Conservation (phyloP, 371 early-diverging fungal species). For the Dinochytrium kinnereticum region DNA sequence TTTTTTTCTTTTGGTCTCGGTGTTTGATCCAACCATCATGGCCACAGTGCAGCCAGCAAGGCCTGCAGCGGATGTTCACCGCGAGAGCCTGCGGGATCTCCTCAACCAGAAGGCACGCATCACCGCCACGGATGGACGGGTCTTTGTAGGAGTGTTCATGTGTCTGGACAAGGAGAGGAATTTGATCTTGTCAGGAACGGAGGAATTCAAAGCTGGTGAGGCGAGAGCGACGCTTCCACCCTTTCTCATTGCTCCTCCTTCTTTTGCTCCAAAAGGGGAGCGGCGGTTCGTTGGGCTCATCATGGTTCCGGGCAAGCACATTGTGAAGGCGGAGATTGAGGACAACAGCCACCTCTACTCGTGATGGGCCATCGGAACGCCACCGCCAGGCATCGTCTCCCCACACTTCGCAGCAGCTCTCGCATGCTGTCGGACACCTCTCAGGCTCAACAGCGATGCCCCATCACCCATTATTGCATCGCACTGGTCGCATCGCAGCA, state of each 20-base stretch:
- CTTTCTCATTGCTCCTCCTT: too few species aligned
- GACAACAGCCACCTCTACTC: conserved; percentile 16
- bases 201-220: conserved; percentile 71
- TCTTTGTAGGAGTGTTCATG: conserved; percentile 78
- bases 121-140: conserved; percentile 74
- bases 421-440: too few species aligned
- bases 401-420: too few species aligned
- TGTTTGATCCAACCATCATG: neutral
- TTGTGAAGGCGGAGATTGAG: conserved; percentile 74
- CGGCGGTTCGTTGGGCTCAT: conserved; percentile 77
- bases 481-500: too few species aligned
- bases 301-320: conserved; percentile 88
- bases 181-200: conserved; percentile 75
- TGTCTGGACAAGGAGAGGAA: conserved; percentile 83
- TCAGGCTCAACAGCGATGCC: too few species aligned
- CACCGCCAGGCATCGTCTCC: too few species aligned
- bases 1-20: neutral
- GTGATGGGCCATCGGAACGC: too few species aligned
- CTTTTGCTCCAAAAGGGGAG: conserved; percentile 51
- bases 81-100: conserved; percentile 25
- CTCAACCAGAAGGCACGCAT: conserved; percentile 71
- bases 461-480: too few species aligned
- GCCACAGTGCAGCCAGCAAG: neutral
- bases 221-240: too few species aligned
- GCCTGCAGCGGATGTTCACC: too few species aligned